Conservation (phyloP, 2,329 filamentous ascomycete species). For the Alternaria metachromatica region DNA sequence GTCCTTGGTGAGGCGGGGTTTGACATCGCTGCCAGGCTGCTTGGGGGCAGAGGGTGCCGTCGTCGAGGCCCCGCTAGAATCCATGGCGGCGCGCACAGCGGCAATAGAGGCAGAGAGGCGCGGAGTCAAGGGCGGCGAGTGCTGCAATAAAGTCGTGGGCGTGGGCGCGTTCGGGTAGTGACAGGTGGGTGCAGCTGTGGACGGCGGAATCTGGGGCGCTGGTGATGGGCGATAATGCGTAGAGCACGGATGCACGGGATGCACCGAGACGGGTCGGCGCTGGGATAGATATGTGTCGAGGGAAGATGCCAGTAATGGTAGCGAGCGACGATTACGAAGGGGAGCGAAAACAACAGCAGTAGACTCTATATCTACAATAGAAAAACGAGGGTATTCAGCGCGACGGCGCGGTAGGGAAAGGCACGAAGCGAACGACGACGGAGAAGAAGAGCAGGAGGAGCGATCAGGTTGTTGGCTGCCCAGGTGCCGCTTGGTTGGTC, state of each 20-base stretch:
- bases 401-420: slow-evolving; percentile 10
- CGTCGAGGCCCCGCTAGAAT: slow-evolving; percentile 31
- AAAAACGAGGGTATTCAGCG: slow-evolving; percentile 15
- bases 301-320: slow-evolving; percentile 10
- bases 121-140: not conserved
- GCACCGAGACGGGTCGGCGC: slow-evolving; percentile 14
- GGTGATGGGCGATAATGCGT: slow-evolving; percentile 16
- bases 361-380: slow-evolving; percentile 6
- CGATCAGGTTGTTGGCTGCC: slow-evolving; percentile 8
- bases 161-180: slow-evolving; percentile 11
- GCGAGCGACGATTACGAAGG: slow-evolving; percentile 12
- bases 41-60: slow-evolving; percentile 27
- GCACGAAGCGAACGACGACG: slow-evolving; percentile 18
- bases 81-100: slow-evolving; percentile 39
- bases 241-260: slow-evolving; percentile 24
- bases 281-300: not conserved
- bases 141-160: not conserved
- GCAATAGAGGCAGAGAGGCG: slow-evolving; percentile 13
- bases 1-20: slow-evolving; percentile 60
- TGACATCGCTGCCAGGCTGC: slow-evolving; percentile 52
- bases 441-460: slow-evolving; percentile 11
- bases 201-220: slow-evolving; percentile 2
- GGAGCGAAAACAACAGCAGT: not conserved
- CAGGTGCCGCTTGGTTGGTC: slow-evolving; percentile 12
- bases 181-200: not conserved